Base-by-base conservation (phyloP, 495 filamentous ascomycete genomes). In the Podospora pseudopauciseta region DNA sequence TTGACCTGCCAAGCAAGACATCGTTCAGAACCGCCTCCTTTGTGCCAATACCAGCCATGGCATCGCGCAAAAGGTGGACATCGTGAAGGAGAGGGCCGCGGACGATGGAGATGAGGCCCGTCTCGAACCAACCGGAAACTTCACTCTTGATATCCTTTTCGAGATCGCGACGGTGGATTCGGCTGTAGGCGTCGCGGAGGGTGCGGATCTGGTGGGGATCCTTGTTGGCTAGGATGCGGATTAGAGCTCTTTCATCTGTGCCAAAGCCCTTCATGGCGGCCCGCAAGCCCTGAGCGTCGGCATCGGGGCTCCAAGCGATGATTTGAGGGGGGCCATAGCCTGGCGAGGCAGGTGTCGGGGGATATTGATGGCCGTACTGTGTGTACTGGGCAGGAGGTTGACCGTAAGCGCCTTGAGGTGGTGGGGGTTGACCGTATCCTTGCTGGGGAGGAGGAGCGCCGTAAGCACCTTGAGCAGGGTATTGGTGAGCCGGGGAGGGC, bases 231-330 rank as follows among this genome's bases (percentile, higher is more conserved):
- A 98, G 80, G 18, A 89, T 79, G 0, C 80, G 78, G 71, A 93
- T 91, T 0, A 97, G 81, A 0, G 85, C 77, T 63, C 86, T 87
- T 76, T 97, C 93, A 72, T 97, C 88, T 0, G 94, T 97, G 57
- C 93, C 94, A 67, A 95, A 89, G 7, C 94, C 92, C 80, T 96
- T 96, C 91, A 96, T 96, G 2, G 94, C 92, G 71, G 85, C 86
- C 64, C 92, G 84, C 26, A 96, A 82, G 9, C 78, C 83, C 61
- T 92, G 85, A 0, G 92, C 91, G 66, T 96, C 87, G 2, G 78
- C 73, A 2, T 78, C 82, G 61, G 84, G 88, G 66, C 93, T 87
- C 74, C 86, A 90, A 5, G 82, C 83, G 27, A 90, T 91, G 20
- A 83, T 77, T 71, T 88, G 86, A 3, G 85, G 82, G 5, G 87